Evolutionary conservation across 2,329 filamentous ascomycete species (phyloP).

Genomic region (Stachybotrys chartarum): DNA sequence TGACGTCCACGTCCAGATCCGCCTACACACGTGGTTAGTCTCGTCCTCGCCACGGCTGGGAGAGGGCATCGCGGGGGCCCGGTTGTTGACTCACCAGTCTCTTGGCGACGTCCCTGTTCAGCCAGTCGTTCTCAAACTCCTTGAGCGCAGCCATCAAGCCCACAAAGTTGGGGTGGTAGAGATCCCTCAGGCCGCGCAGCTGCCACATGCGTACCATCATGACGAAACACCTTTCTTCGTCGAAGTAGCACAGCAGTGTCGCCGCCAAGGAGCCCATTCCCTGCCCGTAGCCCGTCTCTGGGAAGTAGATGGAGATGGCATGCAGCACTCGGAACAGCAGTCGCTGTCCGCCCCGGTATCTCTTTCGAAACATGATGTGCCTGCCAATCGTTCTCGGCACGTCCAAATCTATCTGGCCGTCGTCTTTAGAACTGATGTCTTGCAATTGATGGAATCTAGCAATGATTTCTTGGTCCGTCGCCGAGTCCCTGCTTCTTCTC

Average conservation of each 20-base stretch:
- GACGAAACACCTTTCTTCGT: slow-evolving; percentile 88
- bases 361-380: slow-evolving; percentile 92
- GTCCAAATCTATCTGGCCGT: slow-evolving; percentile 95
- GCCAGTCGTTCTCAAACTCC: slow-evolving; percentile 82
- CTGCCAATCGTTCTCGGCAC: slow-evolving; percentile 90
- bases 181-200: slow-evolving; percentile 72
- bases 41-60: neutral
- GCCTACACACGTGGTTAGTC: slow-evolving; percentile 36
- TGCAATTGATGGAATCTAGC: slow-evolving; percentile 67
- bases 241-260: slow-evolving; percentile 91
- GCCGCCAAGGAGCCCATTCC: slow-evolving; percentile 94
- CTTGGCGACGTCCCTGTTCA: slow-evolving; percentile 70
- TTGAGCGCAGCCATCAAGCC: slow-evolving; percentile 80
- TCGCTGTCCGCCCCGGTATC: slow-evolving; percentile 88
- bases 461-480: slow-evolving; percentile 65
- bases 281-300: slow-evolving; percentile 90
- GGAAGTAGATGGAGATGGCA: slow-evolving; percentile 83
- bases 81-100: slow-evolving; percentile 59
- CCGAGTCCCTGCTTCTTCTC: slow-evolving; percentile 50
- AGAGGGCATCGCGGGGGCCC: neutral
- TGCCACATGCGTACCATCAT: slow-evolving; percentile 97
- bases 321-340: slow-evolving; percentile 90
- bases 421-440: slow-evolving; percentile 70
- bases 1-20: slow-evolving; percentile 74
- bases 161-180: slow-evolving; percentile 79